These are phyloP conservation scores for Vigna reflexopilosa DNA, from an alignment of 306 rosid genomes.

Conservation along the genomic window DNA sequence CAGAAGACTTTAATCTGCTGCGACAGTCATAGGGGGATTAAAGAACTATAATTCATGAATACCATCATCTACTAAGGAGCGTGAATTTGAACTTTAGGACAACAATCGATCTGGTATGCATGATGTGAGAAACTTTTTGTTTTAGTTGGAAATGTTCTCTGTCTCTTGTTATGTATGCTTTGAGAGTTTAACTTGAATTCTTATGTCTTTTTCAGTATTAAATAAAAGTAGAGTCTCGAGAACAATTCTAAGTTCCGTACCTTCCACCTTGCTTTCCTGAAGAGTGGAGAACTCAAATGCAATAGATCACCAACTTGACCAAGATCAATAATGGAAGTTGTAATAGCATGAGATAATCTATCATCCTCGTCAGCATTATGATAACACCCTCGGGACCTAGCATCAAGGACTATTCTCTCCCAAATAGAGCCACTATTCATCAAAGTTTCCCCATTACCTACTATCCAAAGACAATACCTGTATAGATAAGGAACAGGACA, in stretches of 20 bases:
- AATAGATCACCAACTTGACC: conserved; percentile 46
- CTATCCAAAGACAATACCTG: conserved; percentile 68
- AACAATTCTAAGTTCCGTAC: conserved; percentile 41
- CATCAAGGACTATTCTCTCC: conserved; percentile 51
- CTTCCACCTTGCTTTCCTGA: conserved; percentile 61
- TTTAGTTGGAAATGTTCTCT: conserved; percentile 23
- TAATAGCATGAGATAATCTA: conserved; percentile 51
- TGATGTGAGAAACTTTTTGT: not conserved
- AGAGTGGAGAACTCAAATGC: conserved; percentile 42
- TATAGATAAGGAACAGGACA: conserved; percentile 25
- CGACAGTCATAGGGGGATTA: conserved; percentile 17
- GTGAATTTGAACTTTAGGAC: not conserved
- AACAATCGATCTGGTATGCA: conserved; percentile 1
- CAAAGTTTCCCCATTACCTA: conserved; percentile 60
- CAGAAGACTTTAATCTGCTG: conserved; percentile 28
- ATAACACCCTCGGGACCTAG: conserved; percentile 52
- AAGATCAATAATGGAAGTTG: conserved; percentile 50
- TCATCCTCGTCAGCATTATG: conserved; percentile 58
- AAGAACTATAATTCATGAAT: conserved; percentile 20
- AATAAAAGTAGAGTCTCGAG: not conserved
- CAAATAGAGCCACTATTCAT: conserved; percentile 55
- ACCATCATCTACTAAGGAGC: not conserved
- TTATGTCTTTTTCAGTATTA: not conserved
- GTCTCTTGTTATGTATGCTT: conserved; percentile 30
- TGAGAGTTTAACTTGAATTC: conserved; percentile 1